A percentile compares a stretch with the other conserved stretches of the same genome.
phyloP scores from a whole-genome alignment of 805 yeast species.

The Lachancea thermotolerans region DNA sequence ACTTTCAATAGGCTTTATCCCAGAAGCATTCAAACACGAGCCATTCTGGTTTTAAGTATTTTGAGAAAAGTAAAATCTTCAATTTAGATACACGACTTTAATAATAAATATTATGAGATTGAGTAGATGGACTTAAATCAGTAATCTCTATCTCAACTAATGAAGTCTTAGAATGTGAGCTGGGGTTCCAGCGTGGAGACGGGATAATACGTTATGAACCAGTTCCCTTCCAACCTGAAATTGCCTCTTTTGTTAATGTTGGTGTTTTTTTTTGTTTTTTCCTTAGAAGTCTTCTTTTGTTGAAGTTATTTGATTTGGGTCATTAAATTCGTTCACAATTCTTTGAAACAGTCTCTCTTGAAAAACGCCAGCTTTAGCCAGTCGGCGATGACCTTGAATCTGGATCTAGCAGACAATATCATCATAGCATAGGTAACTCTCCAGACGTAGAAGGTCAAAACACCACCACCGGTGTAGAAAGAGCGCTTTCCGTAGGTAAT shows the following conservation, averaged over 20 bases:
- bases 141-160: background rate
- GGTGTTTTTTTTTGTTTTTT: background rate
- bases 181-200: too few relatives aligned
- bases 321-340: constrained; percentile 36
- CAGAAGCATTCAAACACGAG: background rate
- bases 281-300: background rate
- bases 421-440: constrained; percentile 83
- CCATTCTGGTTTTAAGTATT: background rate
- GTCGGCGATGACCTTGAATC: constrained; percentile 76
- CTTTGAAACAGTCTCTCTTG: constrained; percentile 91
- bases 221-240: background rate
- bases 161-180: constrained; percentile 3
- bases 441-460: constrained; percentile 87
- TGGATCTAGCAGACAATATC: constrained; percentile 83
- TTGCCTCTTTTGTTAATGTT: background rate
- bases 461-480: constrained; percentile 80
- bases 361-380: constrained; percentile 84
- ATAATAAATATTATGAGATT: constrained; percentile 2
- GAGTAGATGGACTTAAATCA: background rate
- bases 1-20: constrained; percentile 35
- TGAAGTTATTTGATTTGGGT: background rate
- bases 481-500: constrained; percentile 73
- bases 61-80: background rate
- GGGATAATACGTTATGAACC: too few relatives aligned
- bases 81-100: constrained; percentile 6